Base-by-base conservation (phyloP, 2,329 filamentous ascomycete genomes). In the Emericellopsis atlantica region DNA sequence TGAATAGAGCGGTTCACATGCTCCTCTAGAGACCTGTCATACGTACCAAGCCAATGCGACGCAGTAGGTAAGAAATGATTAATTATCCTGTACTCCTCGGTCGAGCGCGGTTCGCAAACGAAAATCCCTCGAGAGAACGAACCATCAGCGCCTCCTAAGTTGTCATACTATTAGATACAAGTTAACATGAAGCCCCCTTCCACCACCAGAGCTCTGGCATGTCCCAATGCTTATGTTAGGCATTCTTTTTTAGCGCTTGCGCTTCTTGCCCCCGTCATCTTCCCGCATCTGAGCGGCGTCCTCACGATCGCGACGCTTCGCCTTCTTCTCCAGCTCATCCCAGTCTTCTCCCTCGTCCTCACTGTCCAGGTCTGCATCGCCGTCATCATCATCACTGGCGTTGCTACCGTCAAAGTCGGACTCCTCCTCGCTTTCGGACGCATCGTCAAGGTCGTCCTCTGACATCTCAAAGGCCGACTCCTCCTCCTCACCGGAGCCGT, bases 301-400 rank as follows among this genome's bases (percentile, higher is more conserved):
- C 45, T 90, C 85, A 44, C 81, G 73, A 61, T 90, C 89, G 54
- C 84, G 79, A 64, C 89, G 87, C 66, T 81, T 86, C 4, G 82
- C 89, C 69, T 95, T 95, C 61, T 81, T 81, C 67, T 95, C 90
- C 44, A 95, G 59, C 61, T 93, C 88, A 57, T 96, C 89, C 90
- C 90, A 95, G 55, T 93, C 86, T 58, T 95, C 84, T 38, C 84
- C 83, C 48, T 79, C 84, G 11, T 86, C 83, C 6, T 89, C 84
- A 35, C 75, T 77, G 43, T 61, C 59, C 15, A 76, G 69, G 16
- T 84, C 83, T 38, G 72, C 78, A 26, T 64, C 60, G 10, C 56
- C 58, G 42, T 86, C 84, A 11, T 90, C 88, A 47, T 90, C 84
- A 3, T 81, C 84, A 18, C 77, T 84, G 2, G 82, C 84, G 53